Conservation (phyloP, 1,139 yeast species). For the Geotrichum fermentans region DNA sequence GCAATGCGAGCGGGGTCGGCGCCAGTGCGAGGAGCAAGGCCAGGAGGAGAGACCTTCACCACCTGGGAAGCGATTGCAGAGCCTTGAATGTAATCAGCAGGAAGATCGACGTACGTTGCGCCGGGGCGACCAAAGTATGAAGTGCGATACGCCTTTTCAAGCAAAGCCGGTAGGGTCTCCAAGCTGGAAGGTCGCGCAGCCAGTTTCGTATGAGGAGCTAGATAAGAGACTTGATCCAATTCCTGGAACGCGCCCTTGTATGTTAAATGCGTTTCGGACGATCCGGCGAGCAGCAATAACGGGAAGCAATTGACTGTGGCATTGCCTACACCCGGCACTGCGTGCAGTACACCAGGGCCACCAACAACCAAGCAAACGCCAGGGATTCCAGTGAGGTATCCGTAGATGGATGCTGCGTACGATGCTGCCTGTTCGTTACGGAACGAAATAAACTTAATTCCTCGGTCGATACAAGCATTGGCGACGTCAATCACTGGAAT, state of each 20-base stretch:
- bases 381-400: constrained; percentile 56
- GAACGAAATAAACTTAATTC: constrained; percentile 52
- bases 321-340: constrained; percentile 58
- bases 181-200: constrained; percentile 44
- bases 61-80: constrained; percentile 12
- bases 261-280: constrained; percentile 45
- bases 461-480: constrained; percentile 49
- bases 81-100: constrained; percentile 52
- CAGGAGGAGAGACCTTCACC: constrained; percentile 27
- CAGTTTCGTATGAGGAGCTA: constrained; percentile 47
- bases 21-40: constrained; percentile 38
- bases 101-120: constrained; percentile 56
- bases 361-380: constrained; percentile 65
- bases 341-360: constrained; percentile 65
- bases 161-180: constrained; percentile 39
- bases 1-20: constrained; percentile 43
- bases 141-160: constrained; percentile 49
- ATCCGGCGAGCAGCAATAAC: constrained; percentile 56
- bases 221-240: constrained; percentile 51
- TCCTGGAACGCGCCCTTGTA: constrained; percentile 64
- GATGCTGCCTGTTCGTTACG: constrained; percentile 68
- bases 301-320: constrained; percentile 58
- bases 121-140: constrained; percentile 53
- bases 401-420: constrained; percentile 64
- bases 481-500: constrained; percentile 62